Evolutionary conservation across 108 stramenopile species (phyloP), one percentile per base, ranked within the genome.

Genomic region (Cylindrotheca fusiformis): DNA sequence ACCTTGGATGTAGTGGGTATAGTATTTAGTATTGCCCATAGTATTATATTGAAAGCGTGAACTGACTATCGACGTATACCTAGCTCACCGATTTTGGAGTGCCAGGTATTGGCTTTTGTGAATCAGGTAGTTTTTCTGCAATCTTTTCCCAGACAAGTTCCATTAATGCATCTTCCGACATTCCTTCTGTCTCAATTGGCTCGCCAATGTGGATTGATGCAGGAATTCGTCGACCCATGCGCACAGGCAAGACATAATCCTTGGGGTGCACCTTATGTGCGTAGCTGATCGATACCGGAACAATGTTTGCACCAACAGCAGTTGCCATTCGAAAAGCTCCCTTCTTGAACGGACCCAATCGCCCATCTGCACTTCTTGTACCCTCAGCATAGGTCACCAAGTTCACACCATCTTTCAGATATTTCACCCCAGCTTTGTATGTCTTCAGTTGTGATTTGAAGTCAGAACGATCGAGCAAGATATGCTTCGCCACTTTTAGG

Each of bases 271-370:
- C 36, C 14, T 41, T 41, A 14, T 41, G 36, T 14, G 76, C 76
- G 47, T 78, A 72, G 4, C 45, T 32, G 53, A 85, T 85, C 17
- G 75, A 76, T 20, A 85, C 47, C 22, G 84, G 84, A 8, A 85
- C 51, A 10, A 85, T 70, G 6, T 72, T 72, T 2, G 79, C 76
- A 12, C 72, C 72, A 22, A 70, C 75, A 31, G 79, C 80, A 25
- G 74, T 70, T 0, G 85, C 85, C 85, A 86, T 86, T 63, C 79
- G 79, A 64, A 82, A 86, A 2, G 85, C 85, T 49, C 85, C 85
- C 36, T 74, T 73, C 68, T 82, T 79, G 77, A 86, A 86, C 27
- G 75, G 72, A 74, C 76, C 73, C 21, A 86, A 67, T 8, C 78
- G 56, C 4, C 81, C 81, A 25, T 71, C 65, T 46, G 63, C 63